phyloP scores from a whole-genome alignment of 495 filamentous ascomycete genomes.

The Pyronema domesticum region DNA sequence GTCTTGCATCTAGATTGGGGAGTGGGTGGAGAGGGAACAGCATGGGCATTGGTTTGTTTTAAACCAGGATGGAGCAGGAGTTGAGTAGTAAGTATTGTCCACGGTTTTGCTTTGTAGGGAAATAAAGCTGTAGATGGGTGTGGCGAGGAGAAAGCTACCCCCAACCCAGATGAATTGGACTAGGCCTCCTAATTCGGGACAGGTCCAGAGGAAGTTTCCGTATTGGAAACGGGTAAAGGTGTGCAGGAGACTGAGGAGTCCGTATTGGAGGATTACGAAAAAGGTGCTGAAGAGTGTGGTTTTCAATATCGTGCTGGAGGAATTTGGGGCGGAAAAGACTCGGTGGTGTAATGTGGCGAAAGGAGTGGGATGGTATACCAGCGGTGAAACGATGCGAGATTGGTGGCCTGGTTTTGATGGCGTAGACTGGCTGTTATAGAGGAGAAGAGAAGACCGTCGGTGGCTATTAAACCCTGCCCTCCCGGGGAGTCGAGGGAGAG shows the following conservation, averaged over 20 bases:
- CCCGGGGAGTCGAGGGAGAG: too few species aligned
- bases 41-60: neutral
- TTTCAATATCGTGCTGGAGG: too few species aligned
- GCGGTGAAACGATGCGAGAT: neutral
- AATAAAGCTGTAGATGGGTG: neutral
- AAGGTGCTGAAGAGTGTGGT: too few species aligned
- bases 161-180: too few species aligned
- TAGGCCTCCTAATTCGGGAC: neutral
- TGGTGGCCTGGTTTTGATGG: too few species aligned
- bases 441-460: neutral
- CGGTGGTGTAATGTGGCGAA: neutral
- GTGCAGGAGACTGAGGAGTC: too few species aligned
- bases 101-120: neutral
- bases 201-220: neutral
- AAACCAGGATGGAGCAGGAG: neutral
- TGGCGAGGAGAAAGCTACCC: neutral
- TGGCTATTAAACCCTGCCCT: neutral
- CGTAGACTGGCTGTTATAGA: neutral
- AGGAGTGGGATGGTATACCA: neutral
- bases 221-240: too few species aligned
- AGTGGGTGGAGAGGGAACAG: neutral
- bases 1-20: neutral
- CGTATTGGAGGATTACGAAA: too few species aligned
- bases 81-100: neutral
- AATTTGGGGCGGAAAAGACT: too few species aligned